phyloP scores from a whole-genome alignment of 306 rosid genomes.

The Rubus idaeus region DNA sequence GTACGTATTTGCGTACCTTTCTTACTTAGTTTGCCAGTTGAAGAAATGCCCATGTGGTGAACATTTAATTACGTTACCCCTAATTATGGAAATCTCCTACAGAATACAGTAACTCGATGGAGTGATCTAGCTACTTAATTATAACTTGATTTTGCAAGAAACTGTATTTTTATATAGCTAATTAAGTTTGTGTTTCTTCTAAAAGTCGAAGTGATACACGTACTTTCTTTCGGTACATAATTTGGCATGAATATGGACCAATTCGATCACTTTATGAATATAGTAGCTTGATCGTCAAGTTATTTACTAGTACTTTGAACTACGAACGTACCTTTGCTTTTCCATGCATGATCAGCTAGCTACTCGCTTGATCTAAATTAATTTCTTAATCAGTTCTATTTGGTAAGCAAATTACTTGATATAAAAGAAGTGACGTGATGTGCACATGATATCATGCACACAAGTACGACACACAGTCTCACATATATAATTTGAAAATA shows the following conservation, averaged over 20 bases:
- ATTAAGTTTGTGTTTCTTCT: not conserved
- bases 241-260: slow-evolving; percentile 7
- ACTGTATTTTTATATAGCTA: not conserved
- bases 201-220: not conserved
- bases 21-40: not conserved
- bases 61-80: not conserved
- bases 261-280: not conserved
- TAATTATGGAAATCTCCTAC: not conserved
- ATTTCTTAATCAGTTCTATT: no score
- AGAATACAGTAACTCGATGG: not conserved
- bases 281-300: not conserved
- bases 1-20: not conserved
- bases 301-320: not conserved
- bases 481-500: no score
- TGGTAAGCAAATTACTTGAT: no score
- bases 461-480: no score
- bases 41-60: not conserved
- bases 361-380: not conserved
- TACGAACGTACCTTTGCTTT: not conserved
- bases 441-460: no score
- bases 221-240: not conserved
- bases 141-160: not conserved
- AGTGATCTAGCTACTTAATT: not conserved
- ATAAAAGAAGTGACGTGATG: no score
- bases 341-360: not conserved